These are phyloP conservation scores for Pseudozyma pruni DNA, from an alignment of 1,284 basidiomycete species.

Conservation along the genomic window DNA sequence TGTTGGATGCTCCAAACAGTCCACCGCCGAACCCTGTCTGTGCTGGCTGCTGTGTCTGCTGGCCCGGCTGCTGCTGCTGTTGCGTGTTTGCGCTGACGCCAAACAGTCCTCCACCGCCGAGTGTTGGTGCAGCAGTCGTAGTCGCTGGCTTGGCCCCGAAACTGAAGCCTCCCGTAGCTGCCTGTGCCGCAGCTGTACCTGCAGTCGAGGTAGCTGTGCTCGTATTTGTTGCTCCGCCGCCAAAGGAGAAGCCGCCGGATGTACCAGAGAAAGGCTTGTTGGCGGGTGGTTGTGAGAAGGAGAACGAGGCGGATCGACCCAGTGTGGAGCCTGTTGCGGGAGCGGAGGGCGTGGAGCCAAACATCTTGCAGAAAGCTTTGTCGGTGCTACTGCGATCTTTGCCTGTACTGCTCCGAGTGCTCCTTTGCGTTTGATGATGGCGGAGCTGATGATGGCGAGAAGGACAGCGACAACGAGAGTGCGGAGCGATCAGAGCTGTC, in stretches of 20 bases:
- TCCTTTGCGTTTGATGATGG: neutral
- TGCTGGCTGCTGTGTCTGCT: constrained; percentile 19
- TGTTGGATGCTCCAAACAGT: constrained; percentile 33
- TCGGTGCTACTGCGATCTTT: no score
- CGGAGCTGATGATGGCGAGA: neutral
- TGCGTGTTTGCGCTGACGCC: constrained; percentile 23
- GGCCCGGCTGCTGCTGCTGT: constrained; percentile 9
- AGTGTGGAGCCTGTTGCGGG: constrained; percentile 28
- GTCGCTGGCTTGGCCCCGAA: constrained; percentile 42
- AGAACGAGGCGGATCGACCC: constrained; percentile 48
- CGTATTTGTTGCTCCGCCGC: constrained; percentile 13
- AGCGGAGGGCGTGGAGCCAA: constrained; percentile 31
- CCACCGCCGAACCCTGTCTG: constrained; percentile 25
- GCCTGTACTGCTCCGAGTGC: no score
- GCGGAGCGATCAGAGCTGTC: neutral
- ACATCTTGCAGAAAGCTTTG: no score
- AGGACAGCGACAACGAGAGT: neutral
- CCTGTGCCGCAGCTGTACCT: constrained; percentile 12
- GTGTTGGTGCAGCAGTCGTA: constrained; percentile 22
- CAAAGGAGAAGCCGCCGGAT: constrained; percentile 44
- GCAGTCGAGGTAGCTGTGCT: constrained; percentile 17
- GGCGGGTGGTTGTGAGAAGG: constrained; percentile 49
- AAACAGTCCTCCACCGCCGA: constrained; percentile 37
- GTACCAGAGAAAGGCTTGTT: constrained; percentile 50
- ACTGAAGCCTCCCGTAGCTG: constrained; percentile 42